Conservation (phyloP, 805 yeast genomes). For the Candida multigemmis region DNA sequence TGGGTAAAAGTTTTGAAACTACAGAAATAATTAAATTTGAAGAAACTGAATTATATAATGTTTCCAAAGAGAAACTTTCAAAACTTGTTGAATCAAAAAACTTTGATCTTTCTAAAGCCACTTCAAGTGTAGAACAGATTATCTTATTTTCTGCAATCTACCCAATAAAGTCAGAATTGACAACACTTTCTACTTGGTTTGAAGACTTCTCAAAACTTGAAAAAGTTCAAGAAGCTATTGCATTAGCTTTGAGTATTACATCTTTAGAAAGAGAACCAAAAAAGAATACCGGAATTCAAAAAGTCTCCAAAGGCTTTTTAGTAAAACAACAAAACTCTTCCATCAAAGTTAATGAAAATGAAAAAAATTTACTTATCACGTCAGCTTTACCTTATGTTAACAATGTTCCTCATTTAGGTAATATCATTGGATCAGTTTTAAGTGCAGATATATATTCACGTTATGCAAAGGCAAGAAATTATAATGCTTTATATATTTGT, state of each 20-base stretch:
- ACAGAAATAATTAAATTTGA: slow-evolving; percentile 27
- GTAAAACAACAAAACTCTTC: slow-evolving; percentile 20
- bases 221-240: slow-evolving; percentile 36
- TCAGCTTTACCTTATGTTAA: slow-evolving; percentile 97
- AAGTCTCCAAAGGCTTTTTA: slow-evolving; percentile 19
- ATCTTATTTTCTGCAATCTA: slow-evolving; percentile 52
- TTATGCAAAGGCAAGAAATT: slow-evolving; percentile 80
- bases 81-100: slow-evolving; percentile 8
- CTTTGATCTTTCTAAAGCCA: slow-evolving; percentile 11
- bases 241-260: slow-evolving; percentile 37
- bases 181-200: slow-evolving; percentile 27
- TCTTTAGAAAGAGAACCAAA: slow-evolving; percentile 31
- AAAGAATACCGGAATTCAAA: slow-evolving; percentile 28
- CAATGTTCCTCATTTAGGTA: slow-evolving; percentile 97
- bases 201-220: slow-evolving; percentile 25
- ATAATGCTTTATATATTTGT: slow-evolving; percentile 78
- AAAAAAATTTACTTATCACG: slow-evolving; percentile 80
- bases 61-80: slow-evolving; percentile 16
- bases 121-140: slow-evolving; percentile 42
- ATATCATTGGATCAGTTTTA: slow-evolving; percentile 89
- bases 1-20: slow-evolving; percentile 38
- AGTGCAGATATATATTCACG: slow-evolving; percentile 92
- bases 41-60: slow-evolving; percentile 35
- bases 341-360: slow-evolving; percentile 52
- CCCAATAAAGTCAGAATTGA: slow-evolving; percentile 24